Base-by-base conservation (phyloP, 2,329 filamentous ascomycete genomes). In the Neoascochyta sp. region DNA sequence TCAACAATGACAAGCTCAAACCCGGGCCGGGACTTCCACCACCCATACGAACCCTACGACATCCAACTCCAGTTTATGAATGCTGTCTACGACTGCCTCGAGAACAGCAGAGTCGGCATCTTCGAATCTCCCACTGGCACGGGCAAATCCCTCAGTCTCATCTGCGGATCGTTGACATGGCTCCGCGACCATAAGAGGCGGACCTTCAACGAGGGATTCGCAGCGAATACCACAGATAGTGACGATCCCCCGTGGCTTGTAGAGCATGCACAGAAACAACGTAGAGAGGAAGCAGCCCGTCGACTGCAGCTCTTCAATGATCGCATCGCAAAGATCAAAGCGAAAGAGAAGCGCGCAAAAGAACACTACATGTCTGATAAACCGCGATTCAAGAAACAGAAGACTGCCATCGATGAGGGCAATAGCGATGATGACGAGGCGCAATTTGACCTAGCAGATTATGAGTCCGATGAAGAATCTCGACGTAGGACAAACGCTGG, bases 51-150 rank as follows among this genome's bases (percentile, higher is more conserved):
- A 16, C 89, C 89, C 1, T 95, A 95, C 61, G 75, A 84, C 29
- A 92, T 95, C 23, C 89, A 95, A 54, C 72, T 82, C 24, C 71
- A 90, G 46, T 93, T 95, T 55, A 95, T 95, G 89, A 79, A 73
- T 45, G 76, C 83, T 1, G 74, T 92, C 4, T 95, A 94, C 56
- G 66, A 78, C 27, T 86, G 87, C 38, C 75, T 95, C 15, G 80
- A 93, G 46, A 62, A 83, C 22, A 82, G 85, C 7, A 86, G 89
- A 53, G 73, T 95, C 25, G 89, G 86, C 16, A 88, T 95, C 23
- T 81, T 95, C 24, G 89, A 95, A 57, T 94, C 86, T 24, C 89
- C 89, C n/a, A 95, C 89, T 22, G 89, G 89, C 61, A 83, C 78
- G 72, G 89, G 89, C 24, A 95, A 95, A 73, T 95, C 89, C 1